Evolutionary conservation across 352 stramenopile genomes (phyloP), one percentile per base, ranked within the genome.

Genomic region (Blastocystis sp.): DNA sequence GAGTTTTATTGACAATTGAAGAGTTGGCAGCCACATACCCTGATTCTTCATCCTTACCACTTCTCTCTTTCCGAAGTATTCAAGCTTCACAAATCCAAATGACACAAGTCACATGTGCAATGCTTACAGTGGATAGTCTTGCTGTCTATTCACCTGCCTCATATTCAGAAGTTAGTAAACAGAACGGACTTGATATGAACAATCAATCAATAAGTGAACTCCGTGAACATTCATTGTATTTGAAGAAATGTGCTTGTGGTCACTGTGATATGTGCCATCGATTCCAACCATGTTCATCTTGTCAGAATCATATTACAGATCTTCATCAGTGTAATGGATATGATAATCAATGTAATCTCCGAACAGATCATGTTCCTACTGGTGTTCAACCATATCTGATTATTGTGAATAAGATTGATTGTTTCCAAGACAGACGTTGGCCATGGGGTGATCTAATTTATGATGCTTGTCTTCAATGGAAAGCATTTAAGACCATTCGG

Each of bases 391-490:
- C 77, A n/a, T 87, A 57, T 43, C 19, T 74, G 19, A 14, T 87
- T 4, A 5, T 78, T 32, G 9, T 87, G 9, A 39, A 58, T 24
- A 58, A 42, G 24, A n/a, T 77, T 29, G 43, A 87, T 42, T 43
- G 35, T 35, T 19, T 65, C 5, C 77, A 87, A 24, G 65, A 87
- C 35, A 46, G 7, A 3, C 65, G 43, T 21, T 58, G 37, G 11
- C 16, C 52, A 39, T 87, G 59, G 65, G 77, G 65, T 19, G 71
- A 83, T 67, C 32, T 83, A 24, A 66, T 83, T n/a, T 83, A 83
- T 42, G 51, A 83, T 12, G 71, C 71, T 52, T 42, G 29, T 21
- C 46, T 83, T 7, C 71, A 83, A 27, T 83, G 71, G 71, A 83
- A 83, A 24, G 71, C 71, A 4, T 83, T 83, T 32, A 83, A 83